Evolutionary conservation across 495 filamentous ascomycete species (phyloP).

Genomic region (Collariella sp.): DNA sequence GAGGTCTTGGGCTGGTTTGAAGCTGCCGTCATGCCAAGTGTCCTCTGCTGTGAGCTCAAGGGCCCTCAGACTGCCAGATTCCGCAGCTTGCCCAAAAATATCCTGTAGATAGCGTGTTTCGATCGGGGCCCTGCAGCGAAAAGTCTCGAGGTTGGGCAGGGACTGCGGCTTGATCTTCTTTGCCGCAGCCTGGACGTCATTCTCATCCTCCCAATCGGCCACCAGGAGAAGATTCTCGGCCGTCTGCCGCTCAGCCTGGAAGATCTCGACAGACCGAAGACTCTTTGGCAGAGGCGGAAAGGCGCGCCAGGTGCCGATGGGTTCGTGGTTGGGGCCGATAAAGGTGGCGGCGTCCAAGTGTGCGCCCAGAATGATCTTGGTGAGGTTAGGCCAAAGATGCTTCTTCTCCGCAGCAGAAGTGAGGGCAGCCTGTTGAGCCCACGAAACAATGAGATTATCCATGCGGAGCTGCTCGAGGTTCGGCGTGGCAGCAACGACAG

Average conservation of each 20-base stretch:
- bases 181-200: not conserved
- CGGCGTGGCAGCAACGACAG: conserved; percentile 1
- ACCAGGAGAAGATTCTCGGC: conserved; percentile 6
- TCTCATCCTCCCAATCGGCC: not conserved
- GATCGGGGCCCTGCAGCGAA: conserved; percentile 12
- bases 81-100: conserved; percentile 3
- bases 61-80: conserved; percentile 12
- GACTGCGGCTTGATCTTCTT: not conserved
- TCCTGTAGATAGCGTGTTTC: not conserved
- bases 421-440: not conserved
- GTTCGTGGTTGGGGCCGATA: too few relatives aligned
- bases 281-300: conserved; percentile 5
- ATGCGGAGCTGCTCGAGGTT: conserved; percentile 16
- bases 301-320: not conserved
- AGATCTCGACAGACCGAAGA: conserved; percentile 9
- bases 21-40: not conserved
- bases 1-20: conserved; percentile 7
- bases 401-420: not conserved
- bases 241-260: not conserved
- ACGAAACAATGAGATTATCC: not conserved
- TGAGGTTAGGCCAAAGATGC: conserved; percentile 6
- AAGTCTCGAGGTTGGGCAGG: conserved; percentile 17
- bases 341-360: not conserved
- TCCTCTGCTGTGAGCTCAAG: conserved; percentile 12
- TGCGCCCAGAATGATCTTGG: conserved; percentile 3